Evolutionary conservation across 2,329 filamentous ascomycete species (phyloP).

Genomic region (Chalaropsis thielavioides): DNA sequence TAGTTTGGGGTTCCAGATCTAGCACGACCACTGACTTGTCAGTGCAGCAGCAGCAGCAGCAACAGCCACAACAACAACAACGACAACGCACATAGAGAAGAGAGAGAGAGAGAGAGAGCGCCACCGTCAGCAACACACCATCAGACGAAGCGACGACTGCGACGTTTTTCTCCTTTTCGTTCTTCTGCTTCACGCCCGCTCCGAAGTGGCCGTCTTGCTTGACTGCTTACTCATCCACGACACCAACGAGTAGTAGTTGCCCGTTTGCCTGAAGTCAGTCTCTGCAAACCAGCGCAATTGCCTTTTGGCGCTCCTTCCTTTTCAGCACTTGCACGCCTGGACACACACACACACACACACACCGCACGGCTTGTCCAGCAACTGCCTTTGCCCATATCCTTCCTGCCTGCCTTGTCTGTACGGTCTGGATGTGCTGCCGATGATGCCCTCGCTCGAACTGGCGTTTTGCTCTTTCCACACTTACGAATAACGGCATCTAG

Average conservation of each 20-base stretch:
- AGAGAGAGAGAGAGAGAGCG: neutral
- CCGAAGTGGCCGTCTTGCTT: neutral
- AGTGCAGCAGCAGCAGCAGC: neutral
- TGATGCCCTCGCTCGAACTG: neutral
- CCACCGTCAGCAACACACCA: neutral
- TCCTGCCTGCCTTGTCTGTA: neutral
- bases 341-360: neutral
- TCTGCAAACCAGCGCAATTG: neutral
- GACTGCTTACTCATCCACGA: neutral
- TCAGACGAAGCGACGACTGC: neutral
- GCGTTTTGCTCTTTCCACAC: neutral
- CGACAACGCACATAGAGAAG: too few species aligned
- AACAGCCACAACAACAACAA: too few species aligned
- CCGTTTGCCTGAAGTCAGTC: neutral
- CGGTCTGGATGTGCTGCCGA: neutral
- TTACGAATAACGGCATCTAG: slow-evolving; percentile 6
- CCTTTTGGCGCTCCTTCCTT: neutral
- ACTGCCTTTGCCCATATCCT: neutral
- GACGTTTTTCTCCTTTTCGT: neutral
- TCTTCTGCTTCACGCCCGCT: neutral
- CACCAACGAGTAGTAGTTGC: neutral
- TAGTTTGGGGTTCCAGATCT: neutral
- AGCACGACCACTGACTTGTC: neutral
- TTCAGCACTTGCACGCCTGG: neutral
- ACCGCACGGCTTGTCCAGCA: neutral